Conservation (phyloP, 1,284 basidiomycete species). For the Neolentinus lepideus region DNA sequence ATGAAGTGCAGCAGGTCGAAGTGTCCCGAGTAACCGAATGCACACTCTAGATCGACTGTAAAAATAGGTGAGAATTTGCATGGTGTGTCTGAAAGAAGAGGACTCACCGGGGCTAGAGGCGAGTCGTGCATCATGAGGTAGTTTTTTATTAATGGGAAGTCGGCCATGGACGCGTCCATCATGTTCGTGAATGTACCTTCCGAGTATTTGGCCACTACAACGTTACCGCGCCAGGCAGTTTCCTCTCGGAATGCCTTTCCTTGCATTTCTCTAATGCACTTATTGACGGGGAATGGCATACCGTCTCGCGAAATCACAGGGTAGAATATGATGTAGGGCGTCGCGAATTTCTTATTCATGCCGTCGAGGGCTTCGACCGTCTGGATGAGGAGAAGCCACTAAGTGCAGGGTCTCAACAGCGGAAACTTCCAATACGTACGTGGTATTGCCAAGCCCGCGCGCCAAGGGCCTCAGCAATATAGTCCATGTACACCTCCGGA, state of each 20-base stretch:
- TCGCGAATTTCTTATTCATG: slow-evolving; percentile 68
- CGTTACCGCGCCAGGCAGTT: slow-evolving; percentile 69
- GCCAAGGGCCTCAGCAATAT: slow-evolving; percentile 65
- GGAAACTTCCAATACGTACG: slow-evolving; percentile 30
- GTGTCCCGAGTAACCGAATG: no score
- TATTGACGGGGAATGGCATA: slow-evolving; percentile 74
- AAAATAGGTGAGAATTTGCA: slow-evolving; percentile 12
- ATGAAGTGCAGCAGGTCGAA: no score
- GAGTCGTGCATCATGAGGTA: slow-evolving; percentile 60
- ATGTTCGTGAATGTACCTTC: slow-evolving; percentile 62
- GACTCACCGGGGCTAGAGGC: slow-evolving; percentile 27
- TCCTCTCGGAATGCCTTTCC: slow-evolving; percentile 49
- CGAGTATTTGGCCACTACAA: slow-evolving; percentile 67
- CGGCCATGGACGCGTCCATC: slow-evolving; percentile 69
- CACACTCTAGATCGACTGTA: neutral
- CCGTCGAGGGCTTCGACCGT: slow-evolving; percentile 67
- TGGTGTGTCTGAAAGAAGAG: slow-evolving; percentile 14
- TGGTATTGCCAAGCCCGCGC: slow-evolving; percentile 65
- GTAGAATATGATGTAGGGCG: slow-evolving; percentile 76
- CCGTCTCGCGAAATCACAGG: slow-evolving; percentile 66
- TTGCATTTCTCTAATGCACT: slow-evolving; percentile 66
- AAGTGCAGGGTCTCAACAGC: slow-evolving; percentile 3
- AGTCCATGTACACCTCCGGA: slow-evolving; percentile 79
- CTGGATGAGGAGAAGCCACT: slow-evolving; percentile 26
- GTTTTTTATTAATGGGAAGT: slow-evolving; percentile 74